These are phyloP conservation scores for Butyriboletus loyo DNA, from an alignment of 768 basidiomycete species.

Conservation along the genomic window DNA sequence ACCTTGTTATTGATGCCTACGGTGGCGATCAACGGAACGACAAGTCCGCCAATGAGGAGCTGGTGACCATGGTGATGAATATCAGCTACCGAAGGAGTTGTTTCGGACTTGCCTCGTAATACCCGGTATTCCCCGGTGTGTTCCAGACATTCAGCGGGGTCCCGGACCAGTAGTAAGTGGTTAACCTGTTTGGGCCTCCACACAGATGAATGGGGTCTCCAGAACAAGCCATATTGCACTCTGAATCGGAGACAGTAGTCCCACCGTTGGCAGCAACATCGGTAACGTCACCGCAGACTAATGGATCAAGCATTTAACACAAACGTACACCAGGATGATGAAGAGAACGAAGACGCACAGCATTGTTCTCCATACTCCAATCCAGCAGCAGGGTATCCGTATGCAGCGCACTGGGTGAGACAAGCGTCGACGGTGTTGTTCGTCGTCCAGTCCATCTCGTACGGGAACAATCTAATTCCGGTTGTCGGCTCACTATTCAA, in stretches of 20 bases:
- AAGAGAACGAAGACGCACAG: conserved; percentile 45
- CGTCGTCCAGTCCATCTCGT: conserved; percentile 53
- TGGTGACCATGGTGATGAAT: conserved; percentile 14
- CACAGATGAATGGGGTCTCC: conserved; percentile 71
- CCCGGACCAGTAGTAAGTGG: conserved; percentile 54
- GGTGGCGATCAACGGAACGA: conserved; percentile 72
- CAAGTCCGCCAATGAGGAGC: conserved; percentile 54
- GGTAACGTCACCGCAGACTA: conserved; percentile 68
- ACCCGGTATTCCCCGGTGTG: conserved; percentile 59
- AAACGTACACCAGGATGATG: neutral
- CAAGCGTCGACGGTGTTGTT: conserved; percentile 68
- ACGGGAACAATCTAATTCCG: conserved; percentile 51
- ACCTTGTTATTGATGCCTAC: conserved; percentile 81
- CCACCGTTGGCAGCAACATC: conserved; percentile 45
- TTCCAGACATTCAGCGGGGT: conserved; percentile 56
- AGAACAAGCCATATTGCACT: conserved; percentile 54
- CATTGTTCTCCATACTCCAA: conserved; percentile 71
- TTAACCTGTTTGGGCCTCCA: conserved; percentile 54
- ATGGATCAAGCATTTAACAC: neutral
- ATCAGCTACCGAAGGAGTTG: neutral
- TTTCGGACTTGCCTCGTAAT: conserved; percentile 55
- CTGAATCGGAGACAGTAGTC: conserved; percentile 30
- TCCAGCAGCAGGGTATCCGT: conserved; percentile 70
- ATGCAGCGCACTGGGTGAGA: conserved; percentile 63
- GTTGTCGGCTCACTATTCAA: conserved; percentile 44